These are phyloP conservation scores for Hymenoscyphus repandus DNA, from an alignment of 2,329 filamentous ascomycete genomes.

Conservation along the genomic window DNA sequence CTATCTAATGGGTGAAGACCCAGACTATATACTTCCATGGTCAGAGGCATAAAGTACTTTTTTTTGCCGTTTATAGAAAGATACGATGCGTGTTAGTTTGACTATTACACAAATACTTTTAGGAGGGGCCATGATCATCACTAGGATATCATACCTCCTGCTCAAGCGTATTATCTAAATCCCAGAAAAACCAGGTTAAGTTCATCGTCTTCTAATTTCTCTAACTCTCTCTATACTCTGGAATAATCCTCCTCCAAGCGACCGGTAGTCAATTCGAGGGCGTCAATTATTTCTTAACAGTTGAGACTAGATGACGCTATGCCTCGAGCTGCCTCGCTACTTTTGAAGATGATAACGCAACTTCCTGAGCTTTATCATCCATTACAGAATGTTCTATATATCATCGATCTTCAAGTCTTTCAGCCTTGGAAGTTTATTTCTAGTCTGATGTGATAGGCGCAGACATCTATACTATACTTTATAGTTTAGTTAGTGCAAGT, in stretches of 20 bases:
- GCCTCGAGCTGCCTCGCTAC: slow-evolving; percentile 9
- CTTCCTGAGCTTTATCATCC: slow-evolving; percentile 4
- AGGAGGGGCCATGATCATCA: slow-evolving; percentile 10
- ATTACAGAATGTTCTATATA: slow-evolving; percentile 5
- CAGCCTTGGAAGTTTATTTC: no score
- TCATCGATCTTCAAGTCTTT: no score
- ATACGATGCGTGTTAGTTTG: slow-evolving; percentile 7
- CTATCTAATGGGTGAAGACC: no score
- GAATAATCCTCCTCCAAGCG: slow-evolving; percentile 12
- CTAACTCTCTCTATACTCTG: slow-evolving; percentile 8
- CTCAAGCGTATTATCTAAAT: slow-evolving; percentile 7
- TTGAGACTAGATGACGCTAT: slow-evolving; percentile 9
- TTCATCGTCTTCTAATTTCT: slow-evolving; percentile 11
- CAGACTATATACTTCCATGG: no score
- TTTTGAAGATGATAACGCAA: slow-evolving; percentile 11
- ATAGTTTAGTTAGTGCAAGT: no score
- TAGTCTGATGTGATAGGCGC: no score
- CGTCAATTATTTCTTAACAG: slow-evolving; percentile 9
- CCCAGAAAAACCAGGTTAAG: slow-evolving; percentile 8
- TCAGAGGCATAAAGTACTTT: background rate
- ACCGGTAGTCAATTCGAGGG: slow-evolving; percentile 8
- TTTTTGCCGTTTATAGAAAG: background rate
- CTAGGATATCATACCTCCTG: slow-evolving; percentile 10
- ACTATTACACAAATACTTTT: slow-evolving; percentile 8
- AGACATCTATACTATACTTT: no score